Base-by-base conservation (phyloP, 805 yeast genomes). In the Starmerella potacharoeniae region DNA sequence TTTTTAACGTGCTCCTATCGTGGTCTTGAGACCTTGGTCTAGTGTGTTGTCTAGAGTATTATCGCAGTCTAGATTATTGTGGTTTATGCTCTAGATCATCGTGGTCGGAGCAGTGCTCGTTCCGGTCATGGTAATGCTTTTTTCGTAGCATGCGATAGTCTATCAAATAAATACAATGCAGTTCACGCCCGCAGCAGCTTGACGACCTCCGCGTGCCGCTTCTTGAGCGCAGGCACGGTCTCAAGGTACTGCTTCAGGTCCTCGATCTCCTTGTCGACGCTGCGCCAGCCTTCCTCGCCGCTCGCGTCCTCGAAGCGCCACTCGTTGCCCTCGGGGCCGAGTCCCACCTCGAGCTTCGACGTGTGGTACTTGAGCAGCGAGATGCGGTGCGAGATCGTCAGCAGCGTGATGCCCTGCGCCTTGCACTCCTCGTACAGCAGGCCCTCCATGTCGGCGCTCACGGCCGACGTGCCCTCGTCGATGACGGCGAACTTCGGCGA, bases 401-500 rank as follows among this genome's bases (percentile, higher is more conserved):
- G 79, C 60, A 86, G 79, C 1, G 95, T 84, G 67, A 87, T 84
- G 45, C 80, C 77, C 64, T 82, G 81, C 54, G 71, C 73, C 64
- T 81, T 84, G 69, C 89, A 75, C 59, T 83, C 68, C 65, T 86
- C 95, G 69, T 88, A 89, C 52, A 89, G 73, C 56, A 82, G 79
- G 60, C 90, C 96, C 68, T 89, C 97, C 68, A 85, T 86, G 68
- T 89, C 97, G 47, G 83, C 83, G 52, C 88, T 80, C 11, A 89
- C 89, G 0, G 97, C 96, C 66, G 88, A 86, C 4, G 97, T 89
- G n/a, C 95, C 86, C 70, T 89, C 97, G 69, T 89, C 97, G 58
- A 89, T 75, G 2, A 89, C 80, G 4, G 89, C 88, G 68, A 86
- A 86, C 66, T 78, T 77, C 49, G 95, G 95, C 53, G 78, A 78